Conservation (phyloP, 371 early-diverging fungal genomes). For the Mortierella sp. region DNA sequence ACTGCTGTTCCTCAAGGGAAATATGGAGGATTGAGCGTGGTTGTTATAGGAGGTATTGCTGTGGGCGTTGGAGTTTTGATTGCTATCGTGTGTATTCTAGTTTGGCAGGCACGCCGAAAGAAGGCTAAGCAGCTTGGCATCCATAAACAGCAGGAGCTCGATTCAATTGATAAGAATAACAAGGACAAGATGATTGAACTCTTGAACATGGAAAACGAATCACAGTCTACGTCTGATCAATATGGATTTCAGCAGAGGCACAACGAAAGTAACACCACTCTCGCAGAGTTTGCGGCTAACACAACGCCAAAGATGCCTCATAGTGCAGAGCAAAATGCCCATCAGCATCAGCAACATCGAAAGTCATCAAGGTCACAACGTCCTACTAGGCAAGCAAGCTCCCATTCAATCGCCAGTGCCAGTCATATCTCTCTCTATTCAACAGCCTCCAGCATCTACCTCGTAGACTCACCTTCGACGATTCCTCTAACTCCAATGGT, state of each 20-base stretch:
- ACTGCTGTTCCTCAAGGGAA: not conserved
- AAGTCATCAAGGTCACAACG: conserved; percentile 12
- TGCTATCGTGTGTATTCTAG: not conserved
- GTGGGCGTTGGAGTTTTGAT: conserved; percentile 22
- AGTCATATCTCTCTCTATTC: conserved; percentile 25
- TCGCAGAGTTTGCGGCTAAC: not conserved
- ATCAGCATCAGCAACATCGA: conserved; percentile 7
- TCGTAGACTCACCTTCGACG: conserved; percentile 26
- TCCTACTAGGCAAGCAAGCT: conserved; percentile 16
- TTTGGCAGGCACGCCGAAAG: conserved; percentile 24
- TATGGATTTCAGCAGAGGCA: not conserved
- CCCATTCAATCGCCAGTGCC: conserved; percentile 20
- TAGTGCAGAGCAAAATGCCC: conserved; percentile 2
- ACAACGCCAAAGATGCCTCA: conserved; percentile 17
- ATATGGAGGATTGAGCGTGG: conserved; percentile 7
- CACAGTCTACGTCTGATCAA: not conserved
- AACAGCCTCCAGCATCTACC: conserved; percentile 21
- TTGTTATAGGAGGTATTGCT: conserved; percentile 34
- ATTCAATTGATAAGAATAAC: not conserved
- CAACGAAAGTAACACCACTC: not conserved
- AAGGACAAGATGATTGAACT: conserved; percentile 23
- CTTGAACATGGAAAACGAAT: conserved; percentile 18
- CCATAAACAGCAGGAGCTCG: not conserved
- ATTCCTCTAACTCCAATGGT: conserved; percentile 36
- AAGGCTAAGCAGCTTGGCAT: not conserved